phyloP scores from a whole-genome alignment of 768 basidiomycete species.

The Leccinum longicurvipes region DNA sequence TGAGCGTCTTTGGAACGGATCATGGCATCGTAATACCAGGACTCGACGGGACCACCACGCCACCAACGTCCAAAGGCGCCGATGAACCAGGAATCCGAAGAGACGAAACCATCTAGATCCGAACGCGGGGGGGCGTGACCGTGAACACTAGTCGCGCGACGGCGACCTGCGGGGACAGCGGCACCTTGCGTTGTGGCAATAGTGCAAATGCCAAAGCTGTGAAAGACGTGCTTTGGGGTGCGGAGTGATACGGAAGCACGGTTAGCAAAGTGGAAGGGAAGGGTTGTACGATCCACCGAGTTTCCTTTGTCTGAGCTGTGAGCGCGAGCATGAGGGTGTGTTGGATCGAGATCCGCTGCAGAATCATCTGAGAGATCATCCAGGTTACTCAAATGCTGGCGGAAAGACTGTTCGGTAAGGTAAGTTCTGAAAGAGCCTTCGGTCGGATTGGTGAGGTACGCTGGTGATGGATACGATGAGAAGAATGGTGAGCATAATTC shows the following conservation, averaged over 20 bases:
- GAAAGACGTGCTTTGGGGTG: conserved; percentile 86
- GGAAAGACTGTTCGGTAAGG: conserved; percentile 96
- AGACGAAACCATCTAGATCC: conserved; percentile 43
- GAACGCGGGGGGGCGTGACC: conserved; percentile 26
- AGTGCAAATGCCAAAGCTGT: conserved; percentile 83
- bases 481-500: background rate
- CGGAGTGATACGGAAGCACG: conserved; percentile 90
- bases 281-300: conserved; percentile 27
- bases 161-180: conserved; percentile 50
- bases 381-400: conserved; percentile 85
- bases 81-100: conserved; percentile 83
- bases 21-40: conserved; percentile 74
- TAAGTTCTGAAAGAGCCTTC: conserved; percentile 92
- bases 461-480: conserved; percentile 40
- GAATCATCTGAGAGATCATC: conserved; percentile 63
- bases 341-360: conserved; percentile 29
- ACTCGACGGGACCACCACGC: conserved; percentile 75
- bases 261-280: conserved; percentile 79
- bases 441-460: conserved; percentile 92
- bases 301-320: conserved; percentile 21
- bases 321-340: conserved; percentile 24
- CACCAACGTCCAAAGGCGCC: conserved; percentile 93
- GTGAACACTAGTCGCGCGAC: conserved; percentile 39
- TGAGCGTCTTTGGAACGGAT: conserved; percentile 64
- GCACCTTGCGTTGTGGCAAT: conserved; percentile 52